A percentile compares a stretch with the other conserved stretches of the same genome.
Conservation (phyloP, 306 rosid species). For the Arachis hypogaea region DNA sequence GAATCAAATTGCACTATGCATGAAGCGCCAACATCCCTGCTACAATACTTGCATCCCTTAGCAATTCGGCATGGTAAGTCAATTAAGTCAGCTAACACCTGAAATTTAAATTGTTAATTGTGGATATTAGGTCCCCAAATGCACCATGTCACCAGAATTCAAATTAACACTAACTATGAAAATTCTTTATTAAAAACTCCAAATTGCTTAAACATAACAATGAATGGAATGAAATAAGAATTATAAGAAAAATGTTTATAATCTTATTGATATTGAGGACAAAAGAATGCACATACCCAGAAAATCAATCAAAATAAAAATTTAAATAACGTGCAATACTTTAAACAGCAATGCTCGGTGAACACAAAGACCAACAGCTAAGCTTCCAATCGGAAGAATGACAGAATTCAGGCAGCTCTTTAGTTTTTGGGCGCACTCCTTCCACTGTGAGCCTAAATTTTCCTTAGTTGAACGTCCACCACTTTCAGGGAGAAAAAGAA, state of each 20-base stretch:
- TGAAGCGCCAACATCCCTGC: conserved; percentile 71
- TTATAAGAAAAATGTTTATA: conserved; percentile 2
- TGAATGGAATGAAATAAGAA: conserved; percentile 22
- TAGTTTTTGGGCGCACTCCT: conserved; percentile 63
- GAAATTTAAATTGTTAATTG: conserved; percentile 44
- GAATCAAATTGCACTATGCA: conserved; percentile 80
- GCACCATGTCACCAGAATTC: conserved; percentile 18
- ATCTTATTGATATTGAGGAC: conserved; percentile 8
- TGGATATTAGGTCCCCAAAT: conserved; percentile 10
- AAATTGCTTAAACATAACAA: conserved; percentile 2
- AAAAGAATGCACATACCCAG: conserved; percentile 25
- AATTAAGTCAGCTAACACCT: conserved; percentile 86
- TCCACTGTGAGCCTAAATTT: conserved; percentile 54
- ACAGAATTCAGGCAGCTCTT: conserved; percentile 71
- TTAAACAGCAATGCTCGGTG: conserved; percentile 95
- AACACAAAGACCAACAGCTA: conserved; percentile 83
- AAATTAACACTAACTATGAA: not conserved
- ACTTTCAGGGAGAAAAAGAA: conserved; percentile 39
- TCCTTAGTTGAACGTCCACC: conserved; percentile 52
- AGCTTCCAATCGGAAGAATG: conserved; percentile 85
- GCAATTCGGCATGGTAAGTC: conserved; percentile 94
- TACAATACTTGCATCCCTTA: conserved; percentile 90
- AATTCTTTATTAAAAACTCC: conserved; percentile 26
- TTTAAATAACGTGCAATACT: conserved; percentile 50
- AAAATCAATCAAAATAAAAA: conserved; percentile 11